Percentiles rank a stretch among this genome's conserved stretches.
Conservation (phyloP, 306 rosid species). For the Prunus fruticosa region DNA sequence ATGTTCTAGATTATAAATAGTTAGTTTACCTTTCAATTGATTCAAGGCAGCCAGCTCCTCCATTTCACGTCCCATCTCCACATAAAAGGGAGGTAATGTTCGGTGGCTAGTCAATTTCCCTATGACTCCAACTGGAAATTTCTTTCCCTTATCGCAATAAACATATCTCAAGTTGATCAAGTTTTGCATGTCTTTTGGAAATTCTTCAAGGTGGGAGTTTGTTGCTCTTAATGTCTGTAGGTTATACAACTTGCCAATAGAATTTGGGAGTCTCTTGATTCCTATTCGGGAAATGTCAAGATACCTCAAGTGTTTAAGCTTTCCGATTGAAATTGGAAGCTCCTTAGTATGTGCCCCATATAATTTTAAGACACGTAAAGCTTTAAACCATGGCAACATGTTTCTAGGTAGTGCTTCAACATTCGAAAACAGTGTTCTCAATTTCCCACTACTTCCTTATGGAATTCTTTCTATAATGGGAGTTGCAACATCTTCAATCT, state of each 20-base stretch:
- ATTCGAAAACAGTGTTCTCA: neutral
- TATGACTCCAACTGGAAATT: too few relatives aligned
- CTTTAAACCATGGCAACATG: neutral
- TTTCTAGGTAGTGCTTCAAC: too few relatives aligned
- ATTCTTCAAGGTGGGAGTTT: fast-evolving
- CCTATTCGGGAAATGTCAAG: neutral
- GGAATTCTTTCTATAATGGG: neutral
- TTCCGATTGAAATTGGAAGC: neutral
- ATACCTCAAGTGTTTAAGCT: neutral
- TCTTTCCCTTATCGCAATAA: fast-evolving
- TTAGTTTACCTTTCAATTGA: neutral
- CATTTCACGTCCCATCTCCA: too few relatives aligned
- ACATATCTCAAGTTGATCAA: too few relatives aligned
- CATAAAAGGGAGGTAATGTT: too few relatives aligned
- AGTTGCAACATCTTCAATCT: too few relatives aligned
- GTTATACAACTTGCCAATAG: neutral
- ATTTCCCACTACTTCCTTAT: neutral
- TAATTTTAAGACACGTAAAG: neutral
- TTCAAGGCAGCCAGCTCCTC: neutral
- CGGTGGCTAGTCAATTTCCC: fast-evolving
- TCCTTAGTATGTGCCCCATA: neutral
- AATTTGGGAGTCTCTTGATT: neutral
- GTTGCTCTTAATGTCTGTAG: neutral
- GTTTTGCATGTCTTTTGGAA: too few relatives aligned
- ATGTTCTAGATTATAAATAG: too few relatives aligned